A percentile compares a stretch with the other conserved stretches of the same genome.
Conservation (phyloP, 148 eudicot genomes). For the Arctostaphylos glauca region DNA sequence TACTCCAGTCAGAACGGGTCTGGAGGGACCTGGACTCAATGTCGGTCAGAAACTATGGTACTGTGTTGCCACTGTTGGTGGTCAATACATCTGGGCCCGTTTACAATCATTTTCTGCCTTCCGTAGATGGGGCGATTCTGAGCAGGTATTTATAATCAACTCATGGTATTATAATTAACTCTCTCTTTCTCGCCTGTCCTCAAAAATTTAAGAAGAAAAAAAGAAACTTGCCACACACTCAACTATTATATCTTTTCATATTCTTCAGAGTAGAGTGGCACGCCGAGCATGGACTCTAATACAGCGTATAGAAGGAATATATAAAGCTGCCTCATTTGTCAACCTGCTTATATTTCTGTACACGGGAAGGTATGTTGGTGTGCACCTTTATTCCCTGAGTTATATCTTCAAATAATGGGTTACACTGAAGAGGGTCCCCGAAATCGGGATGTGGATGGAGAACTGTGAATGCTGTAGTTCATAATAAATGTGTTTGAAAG, state of each 20-base stretch:
- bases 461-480: not conserved
- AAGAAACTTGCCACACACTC: not conserved
- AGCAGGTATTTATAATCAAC: constrained; percentile 48
- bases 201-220: too few species aligned
- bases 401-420: not conserved
- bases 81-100: constrained; percentile 89
- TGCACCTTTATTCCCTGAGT: not conserved
- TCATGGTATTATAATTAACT: not conserved
- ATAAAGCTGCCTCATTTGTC: constrained; percentile 82
- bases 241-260: not conserved
- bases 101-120: constrained; percentile 93
- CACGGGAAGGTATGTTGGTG: constrained; percentile 72
- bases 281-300: constrained; percentile 80
- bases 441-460: not conserved
- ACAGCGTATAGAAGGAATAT: constrained; percentile 87
- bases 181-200: not conserved
- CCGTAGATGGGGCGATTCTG: constrained; percentile 95
- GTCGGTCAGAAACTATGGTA: constrained; percentile 86
- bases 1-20: constrained; percentile 72
- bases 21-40: constrained; percentile 97
- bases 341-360: constrained; percentile 87
- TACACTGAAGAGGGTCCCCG: not conserved
- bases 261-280: constrained; percentile 66
- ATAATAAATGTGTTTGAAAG: not conserved
- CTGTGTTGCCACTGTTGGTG: constrained; percentile 90